Base-by-base conservation (phyloP, 805 yeast genomes). In the Candida ponderosae region DNA sequence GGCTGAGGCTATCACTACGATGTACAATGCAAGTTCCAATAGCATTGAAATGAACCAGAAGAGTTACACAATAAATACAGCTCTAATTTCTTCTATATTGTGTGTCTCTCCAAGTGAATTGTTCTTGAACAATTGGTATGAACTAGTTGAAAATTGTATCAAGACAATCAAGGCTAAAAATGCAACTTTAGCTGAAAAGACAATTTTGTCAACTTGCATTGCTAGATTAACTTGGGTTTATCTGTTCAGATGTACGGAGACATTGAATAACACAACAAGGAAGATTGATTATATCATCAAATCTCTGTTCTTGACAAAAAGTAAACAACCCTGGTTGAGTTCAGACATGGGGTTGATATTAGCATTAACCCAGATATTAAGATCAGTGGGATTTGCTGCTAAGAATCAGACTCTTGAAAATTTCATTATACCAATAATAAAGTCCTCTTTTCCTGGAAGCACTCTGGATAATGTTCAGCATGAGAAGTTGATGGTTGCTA, bases 221-320 rank as follows among this genome's bases (percentile, higher is more conserved):
- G 71, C 95, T 0, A 63, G 96, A 40, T 63, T 94, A 24, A 59
- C 85, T 0, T 93, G 98, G 98, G 95, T 89, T 0, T 93, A 84
- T 53, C 62, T 88, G 18, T 86, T 80, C 57, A 67, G 97, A 43
- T 77, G 88, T 45, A 75, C 95, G 0, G 98, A 94, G 47, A 82
- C 97, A 0, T 62, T 90, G 47, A 93, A 90, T 54, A 81, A 84
- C 40, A 88, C 95, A 1, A 78, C 89, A 3, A 80, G 88, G 50
- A 81, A 80, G 38, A 66, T 93, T 35, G 95, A 82, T 40, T 51
- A 61, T 3, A 60, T 93, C 26, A 76, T 81, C 40, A 70, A 72
- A 34, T 43, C 74, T 5, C 56, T 84, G 31, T 63, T 89, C 18
- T 63, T 68, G 38, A 70, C 71, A 35, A 72, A 66, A 38, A 73